Percentiles rank a stretch among this genome's conserved stretches.
These are phyloP conservation scores for Russula earlei DNA, from an alignment of 768 basidiomycete species.

Conservation along the genomic window DNA sequence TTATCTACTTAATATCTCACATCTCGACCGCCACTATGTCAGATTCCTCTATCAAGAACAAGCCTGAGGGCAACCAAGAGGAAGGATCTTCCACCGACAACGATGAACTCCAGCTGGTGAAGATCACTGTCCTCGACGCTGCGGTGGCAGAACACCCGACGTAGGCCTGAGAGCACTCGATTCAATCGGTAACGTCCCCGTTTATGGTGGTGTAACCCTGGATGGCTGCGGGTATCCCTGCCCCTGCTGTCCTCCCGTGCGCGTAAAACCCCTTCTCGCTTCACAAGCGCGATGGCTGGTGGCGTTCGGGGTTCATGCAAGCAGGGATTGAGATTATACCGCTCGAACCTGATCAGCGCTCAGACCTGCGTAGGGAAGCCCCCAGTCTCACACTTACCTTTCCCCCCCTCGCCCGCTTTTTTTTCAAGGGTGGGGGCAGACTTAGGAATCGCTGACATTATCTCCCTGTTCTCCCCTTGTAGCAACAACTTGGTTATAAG, in stretches of 20 bases:
- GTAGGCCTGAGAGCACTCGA: constrained; percentile 27
- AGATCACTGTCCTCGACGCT: constrained; percentile 23
- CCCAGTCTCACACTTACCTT: constrained; percentile 49
- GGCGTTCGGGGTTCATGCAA: constrained; percentile 23
- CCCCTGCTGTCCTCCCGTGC: constrained; percentile 13
- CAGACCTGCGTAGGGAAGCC: constrained; percentile 99
- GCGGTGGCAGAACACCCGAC: constrained; percentile 25
- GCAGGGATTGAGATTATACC: constrained; percentile 91
- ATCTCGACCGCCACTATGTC: constrained; percentile 5
- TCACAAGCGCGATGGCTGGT: constrained; percentile 12
- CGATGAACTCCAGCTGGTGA: constrained; percentile 54
- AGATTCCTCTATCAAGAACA: constrained; percentile 11
- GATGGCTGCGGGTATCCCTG: constrained; percentile 89
- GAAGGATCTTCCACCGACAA: constrained; percentile 28
- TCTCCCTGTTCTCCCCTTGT: constrained; percentile 18
- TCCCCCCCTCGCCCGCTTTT: constrained; percentile 32
- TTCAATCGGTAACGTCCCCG: constrained; percentile 62
- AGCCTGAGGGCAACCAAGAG: constrained; percentile 23
- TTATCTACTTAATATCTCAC: not conserved
- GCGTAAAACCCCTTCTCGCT: constrained; percentile 20
- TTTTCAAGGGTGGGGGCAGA: constrained; percentile 30
- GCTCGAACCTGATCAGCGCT: constrained; percentile 96
- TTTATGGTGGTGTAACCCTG: constrained; percentile 49
- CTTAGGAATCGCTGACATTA: constrained; percentile 40
- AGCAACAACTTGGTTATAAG: constrained; percentile 75